phyloP scores from a whole-genome alignment of 768 basidiomycete genomes.

The Boletus sp. region DNA sequence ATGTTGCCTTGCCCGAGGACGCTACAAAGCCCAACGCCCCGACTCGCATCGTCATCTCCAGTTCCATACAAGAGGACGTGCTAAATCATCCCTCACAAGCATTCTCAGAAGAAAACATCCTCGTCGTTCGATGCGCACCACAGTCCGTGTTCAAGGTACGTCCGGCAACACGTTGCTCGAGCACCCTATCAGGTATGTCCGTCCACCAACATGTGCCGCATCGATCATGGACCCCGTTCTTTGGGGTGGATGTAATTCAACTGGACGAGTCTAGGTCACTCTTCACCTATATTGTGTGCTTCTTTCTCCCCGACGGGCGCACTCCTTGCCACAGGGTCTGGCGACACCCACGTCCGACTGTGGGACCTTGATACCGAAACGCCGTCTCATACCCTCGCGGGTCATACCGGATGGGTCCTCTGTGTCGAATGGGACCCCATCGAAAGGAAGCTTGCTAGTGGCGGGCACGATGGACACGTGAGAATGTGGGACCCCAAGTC shows the following conservation, averaged over 20 bases:
- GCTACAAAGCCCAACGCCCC: slow-evolving; percentile 49
- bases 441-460: slow-evolving; percentile 87
- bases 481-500: slow-evolving; percentile 93
- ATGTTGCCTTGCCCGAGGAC: slow-evolving; percentile 68
- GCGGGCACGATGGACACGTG: slow-evolving; percentile 92
- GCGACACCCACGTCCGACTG: slow-evolving; percentile 86
- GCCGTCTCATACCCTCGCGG: slow-evolving; percentile 80
- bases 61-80: slow-evolving; percentile 80
- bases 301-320: slow-evolving; percentile 93
- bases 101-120: slow-evolving; percentile 82
- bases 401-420: slow-evolving; percentile 95
- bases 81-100: slow-evolving; percentile 66
- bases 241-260: slow-evolving; percentile 3
- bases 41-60: slow-evolving; percentile 77
- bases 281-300: slow-evolving; percentile 90
- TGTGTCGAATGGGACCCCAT: slow-evolving; percentile 97
- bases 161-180: slow-evolving; percentile 91
- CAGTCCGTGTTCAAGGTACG: slow-evolving; percentile 94
- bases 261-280: slow-evolving; percentile 58
- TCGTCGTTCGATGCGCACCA: slow-evolving; percentile 87
- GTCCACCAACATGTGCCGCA: not conserved
- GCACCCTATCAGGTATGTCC: slow-evolving; percentile 74
- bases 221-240: slow-evolving; percentile 7
- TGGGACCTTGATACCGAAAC: slow-evolving; percentile 95
- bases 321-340: slow-evolving; percentile 90